phyloP scores from a whole-genome alignment of 352 stramenopile genomes.

The Phytopythium aichiense region DNA sequence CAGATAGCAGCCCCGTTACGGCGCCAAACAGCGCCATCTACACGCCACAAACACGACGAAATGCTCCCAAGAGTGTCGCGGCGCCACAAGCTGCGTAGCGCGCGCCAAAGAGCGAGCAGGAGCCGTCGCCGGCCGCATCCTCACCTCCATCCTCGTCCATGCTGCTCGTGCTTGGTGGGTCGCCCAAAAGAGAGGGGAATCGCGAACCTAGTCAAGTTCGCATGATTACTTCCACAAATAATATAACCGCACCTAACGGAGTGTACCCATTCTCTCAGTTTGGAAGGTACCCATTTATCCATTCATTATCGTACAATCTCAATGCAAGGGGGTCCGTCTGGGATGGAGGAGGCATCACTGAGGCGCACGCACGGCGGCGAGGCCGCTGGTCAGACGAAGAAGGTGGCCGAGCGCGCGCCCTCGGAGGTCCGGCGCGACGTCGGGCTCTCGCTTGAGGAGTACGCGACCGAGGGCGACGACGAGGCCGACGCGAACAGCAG shows the following conservation, averaged over 20 bases:
- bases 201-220: too few species aligned
- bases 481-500: constrained; percentile 36
- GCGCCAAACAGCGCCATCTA: neutral
- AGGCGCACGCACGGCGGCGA: neutral
- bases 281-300: too few species aligned
- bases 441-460: constrained; percentile 61
- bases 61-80: too few species aligned
- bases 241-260: too few species aligned
- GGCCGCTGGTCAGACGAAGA: constrained; percentile 38
- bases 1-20: neutral
- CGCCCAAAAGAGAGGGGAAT: too few species aligned
- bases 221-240: too few species aligned
- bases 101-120: neutral
- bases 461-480: constrained; percentile 49
- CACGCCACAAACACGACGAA: neutral
- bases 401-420: constrained; percentile 34
- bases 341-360: neutral
- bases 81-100: too few species aligned
- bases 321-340: too few species aligned
- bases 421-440: constrained; percentile 16
- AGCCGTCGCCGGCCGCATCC: neutral
- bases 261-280: too few species aligned
- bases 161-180: neutral
- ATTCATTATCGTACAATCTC: too few species aligned
- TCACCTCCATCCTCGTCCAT: constrained; percentile 5